Conservation (phyloP, 345 rosid genomes). For the Euclidium syriacum region DNA sequence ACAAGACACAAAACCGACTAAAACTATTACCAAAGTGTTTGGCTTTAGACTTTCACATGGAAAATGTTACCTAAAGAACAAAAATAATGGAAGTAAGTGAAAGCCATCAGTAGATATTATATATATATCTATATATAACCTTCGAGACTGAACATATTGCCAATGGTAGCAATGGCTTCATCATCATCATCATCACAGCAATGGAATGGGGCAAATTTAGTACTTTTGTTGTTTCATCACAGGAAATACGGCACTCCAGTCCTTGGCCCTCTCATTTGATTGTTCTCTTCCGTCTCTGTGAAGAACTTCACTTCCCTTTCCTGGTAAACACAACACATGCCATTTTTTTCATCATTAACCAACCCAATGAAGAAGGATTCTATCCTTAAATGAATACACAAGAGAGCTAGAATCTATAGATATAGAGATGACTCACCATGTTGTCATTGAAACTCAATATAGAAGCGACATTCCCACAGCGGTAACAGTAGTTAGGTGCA, state of each 20-base stretch:
- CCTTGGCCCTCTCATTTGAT: slow-evolving; percentile 99
- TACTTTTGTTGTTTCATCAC: slow-evolving; percentile 26
- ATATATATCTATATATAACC: slow-evolving; percentile 26
- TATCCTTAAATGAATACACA: not conserved
- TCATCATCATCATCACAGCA: slow-evolving; percentile 17
- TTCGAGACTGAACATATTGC: slow-evolving; percentile 23
- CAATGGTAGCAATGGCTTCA: slow-evolving; percentile 29
- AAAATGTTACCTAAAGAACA: slow-evolving; percentile 22
- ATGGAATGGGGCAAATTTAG: not conserved
- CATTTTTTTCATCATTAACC: slow-evolving; percentile 5
- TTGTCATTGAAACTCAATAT: slow-evolving; percentile 96
- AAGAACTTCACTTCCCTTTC: slow-evolving; percentile 97
- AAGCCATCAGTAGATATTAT: slow-evolving; percentile 28
- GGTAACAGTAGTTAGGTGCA: slow-evolving; percentile 98
- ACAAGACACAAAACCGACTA: slow-evolving; percentile 1
- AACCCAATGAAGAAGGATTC: not conserved
- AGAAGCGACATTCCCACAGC: slow-evolving; percentile 99
- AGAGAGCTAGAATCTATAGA: not conserved
- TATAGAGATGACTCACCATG: slow-evolving; percentile 58
- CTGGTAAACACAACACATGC: slow-evolving; percentile 26
- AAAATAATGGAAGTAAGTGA: slow-evolving; percentile 22
- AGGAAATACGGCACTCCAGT: slow-evolving; percentile 96
- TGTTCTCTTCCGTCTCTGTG: slow-evolving; percentile 98
- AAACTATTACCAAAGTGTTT: slow-evolving; percentile 19
- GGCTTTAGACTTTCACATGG: slow-evolving; percentile 15